These are phyloP conservation scores for Chlamydomonas incerta DNA, from an alignment of 139 green algal species.

Conservation along the genomic window DNA sequence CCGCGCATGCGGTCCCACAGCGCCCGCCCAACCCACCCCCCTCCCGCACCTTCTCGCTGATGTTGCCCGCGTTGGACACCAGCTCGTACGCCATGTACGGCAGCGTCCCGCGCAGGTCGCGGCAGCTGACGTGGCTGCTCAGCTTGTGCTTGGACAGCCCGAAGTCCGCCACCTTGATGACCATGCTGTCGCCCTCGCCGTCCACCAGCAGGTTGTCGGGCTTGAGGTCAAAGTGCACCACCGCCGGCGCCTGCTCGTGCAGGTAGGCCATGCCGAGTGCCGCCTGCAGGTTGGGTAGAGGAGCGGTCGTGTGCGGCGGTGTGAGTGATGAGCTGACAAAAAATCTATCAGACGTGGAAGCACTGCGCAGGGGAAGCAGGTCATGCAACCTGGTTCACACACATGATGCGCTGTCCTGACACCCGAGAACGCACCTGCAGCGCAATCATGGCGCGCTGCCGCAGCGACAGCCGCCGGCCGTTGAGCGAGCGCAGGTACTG, in stretches of 20 bases:
- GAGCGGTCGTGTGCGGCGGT: no score
- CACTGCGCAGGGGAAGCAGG: no score
- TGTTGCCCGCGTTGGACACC: slow-evolving; percentile 65
- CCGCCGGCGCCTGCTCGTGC: slow-evolving; percentile 75
- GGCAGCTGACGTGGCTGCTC: slow-evolving; percentile 71
- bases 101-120: slow-evolving; percentile 73
- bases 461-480: slow-evolving; percentile 62
- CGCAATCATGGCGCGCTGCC: slow-evolving; percentile 81
- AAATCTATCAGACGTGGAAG: no score
- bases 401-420: no score
- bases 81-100: slow-evolving; percentile 81
- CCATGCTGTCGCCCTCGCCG: slow-evolving; percentile 57
- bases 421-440: slow-evolving; percentile 66
- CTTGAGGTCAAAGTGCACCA: slow-evolving; percentile 96
- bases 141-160: slow-evolving; percentile 88
- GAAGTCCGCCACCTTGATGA: slow-evolving; percentile 86
- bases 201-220: slow-evolving; percentile 95
- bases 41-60: slow-evolving; percentile 63
- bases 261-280: slow-evolving; percentile 92
- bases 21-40: no score
- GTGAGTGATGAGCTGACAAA: neutral
- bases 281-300: no score
- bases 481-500: slow-evolving; percentile 59
- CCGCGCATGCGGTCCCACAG: no score
- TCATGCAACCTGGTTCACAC: no score